Evolutionary conservation across 441 rosid species (phyloP).

Genomic region (Eutrema salsugineum): DNA sequence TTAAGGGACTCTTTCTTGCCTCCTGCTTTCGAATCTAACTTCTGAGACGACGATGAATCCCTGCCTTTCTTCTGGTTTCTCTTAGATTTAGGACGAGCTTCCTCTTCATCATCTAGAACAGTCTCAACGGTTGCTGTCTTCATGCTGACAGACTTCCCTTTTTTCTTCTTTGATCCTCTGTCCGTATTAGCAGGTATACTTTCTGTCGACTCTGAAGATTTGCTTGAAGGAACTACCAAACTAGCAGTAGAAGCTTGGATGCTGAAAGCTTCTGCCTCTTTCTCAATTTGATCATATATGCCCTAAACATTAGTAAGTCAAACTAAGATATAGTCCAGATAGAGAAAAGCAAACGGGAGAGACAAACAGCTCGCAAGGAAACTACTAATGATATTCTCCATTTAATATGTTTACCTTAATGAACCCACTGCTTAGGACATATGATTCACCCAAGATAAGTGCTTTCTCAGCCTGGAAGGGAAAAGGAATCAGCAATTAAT

Average conservation of each 20-base stretch:
- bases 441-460: slow-evolving; percentile 70
- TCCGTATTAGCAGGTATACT: slow-evolving; percentile 43
- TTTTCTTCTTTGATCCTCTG: slow-evolving; percentile 81
- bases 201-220: slow-evolving; percentile 49
- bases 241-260: slow-evolving; percentile 46
- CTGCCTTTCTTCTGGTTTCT: slow-evolving; percentile 83
- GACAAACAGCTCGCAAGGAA: background rate
- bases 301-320: slow-evolving; percentile 47
- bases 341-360: slow-evolving; percentile 8
- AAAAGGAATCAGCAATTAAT: slow-evolving; percentile 15
- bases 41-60: slow-evolving; percentile 57
- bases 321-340: slow-evolving; percentile 17
- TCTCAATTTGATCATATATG: slow-evolving; percentile 68
- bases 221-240: slow-evolving; percentile 37
- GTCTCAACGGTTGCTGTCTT: slow-evolving; percentile 50
- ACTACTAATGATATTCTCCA: background rate
- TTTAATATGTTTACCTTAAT: slow-evolving; percentile 56
- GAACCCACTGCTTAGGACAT: slow-evolving; percentile 70
- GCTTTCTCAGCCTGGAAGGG: slow-evolving; percentile 67
- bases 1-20: slow-evolving; percentile 61
- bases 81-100: slow-evolving; percentile 66
- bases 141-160: slow-evolving; percentile 62
- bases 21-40: slow-evolving; percentile 54
- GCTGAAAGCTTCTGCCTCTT: slow-evolving; percentile 66
- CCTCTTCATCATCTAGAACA: slow-evolving; percentile 61